These are phyloP conservation scores for Xylaria castorea DNA, from an alignment of 495 filamentous ascomycete species.

Conservation along the genomic window DNA sequence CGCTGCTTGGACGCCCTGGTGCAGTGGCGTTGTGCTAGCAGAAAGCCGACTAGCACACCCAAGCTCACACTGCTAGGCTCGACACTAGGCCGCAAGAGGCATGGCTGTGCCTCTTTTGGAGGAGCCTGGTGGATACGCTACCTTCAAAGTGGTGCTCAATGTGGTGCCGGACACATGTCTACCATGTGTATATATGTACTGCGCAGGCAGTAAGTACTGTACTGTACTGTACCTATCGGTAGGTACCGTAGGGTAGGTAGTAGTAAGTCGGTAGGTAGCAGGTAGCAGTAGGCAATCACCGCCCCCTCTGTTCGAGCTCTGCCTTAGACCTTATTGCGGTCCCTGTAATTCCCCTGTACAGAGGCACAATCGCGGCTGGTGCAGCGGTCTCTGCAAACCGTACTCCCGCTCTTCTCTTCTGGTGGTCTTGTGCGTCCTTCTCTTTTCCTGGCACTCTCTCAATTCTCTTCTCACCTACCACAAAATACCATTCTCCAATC, in stretches of 20 bases:
- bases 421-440: conserved; percentile 26
- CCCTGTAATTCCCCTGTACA: conserved; percentile 18
- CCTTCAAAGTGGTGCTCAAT: background rate
- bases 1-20: conserved; percentile 23
- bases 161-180: conserved; percentile 7
- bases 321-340: background rate
- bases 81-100: conserved; percentile 4
- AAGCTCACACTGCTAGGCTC: background rate
- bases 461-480: conserved; percentile 23
- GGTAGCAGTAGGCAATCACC: background rate
- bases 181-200: background rate
- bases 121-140: conserved; percentile 8
- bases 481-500: conserved; percentile 27
- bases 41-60: conserved; percentile 10
- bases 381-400: conserved; percentile 17
- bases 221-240: background rate
- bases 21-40: background rate
- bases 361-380: conserved; percentile 10
- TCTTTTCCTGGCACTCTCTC: conserved; percentile 14
- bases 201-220: background rate
- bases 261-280: background rate
- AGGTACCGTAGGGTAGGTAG: background rate
- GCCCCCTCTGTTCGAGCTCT: conserved; percentile 13
- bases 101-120: conserved; percentile 1
- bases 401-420: conserved; percentile 26